phyloP scores from a whole-genome alignment of 2,329 filamentous ascomycete species.

The Colletotrichum salicis region DNA sequence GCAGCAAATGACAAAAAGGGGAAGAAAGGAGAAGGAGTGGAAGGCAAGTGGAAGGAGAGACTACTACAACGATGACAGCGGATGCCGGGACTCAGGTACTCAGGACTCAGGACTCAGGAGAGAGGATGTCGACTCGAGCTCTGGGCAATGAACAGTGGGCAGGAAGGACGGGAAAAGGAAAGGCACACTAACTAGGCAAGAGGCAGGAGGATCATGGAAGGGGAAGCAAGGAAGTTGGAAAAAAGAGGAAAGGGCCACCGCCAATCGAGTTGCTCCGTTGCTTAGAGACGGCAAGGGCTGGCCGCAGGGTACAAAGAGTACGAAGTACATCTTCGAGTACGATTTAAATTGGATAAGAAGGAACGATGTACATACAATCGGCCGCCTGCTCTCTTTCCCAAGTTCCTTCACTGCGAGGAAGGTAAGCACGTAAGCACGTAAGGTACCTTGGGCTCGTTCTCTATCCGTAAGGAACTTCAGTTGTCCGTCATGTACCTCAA shows the following conservation, averaged over 20 bases:
- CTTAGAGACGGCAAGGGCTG: neutral
- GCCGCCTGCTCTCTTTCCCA: neutral
- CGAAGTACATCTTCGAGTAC: neutral
- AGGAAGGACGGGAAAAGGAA: neutral
- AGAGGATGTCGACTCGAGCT: neutral
- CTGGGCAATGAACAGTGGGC: constrained; percentile 1
- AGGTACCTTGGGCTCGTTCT: too few relatives aligned
- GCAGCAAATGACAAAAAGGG: neutral
- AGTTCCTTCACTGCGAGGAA: neutral
- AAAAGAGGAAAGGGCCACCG: neutral
- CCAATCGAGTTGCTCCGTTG: constrained; percentile 4
- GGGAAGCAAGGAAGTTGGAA: constrained; percentile 11
- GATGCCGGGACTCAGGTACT: neutral
- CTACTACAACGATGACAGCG: neutral
- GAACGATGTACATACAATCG: neutral
- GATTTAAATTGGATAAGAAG: neutral
- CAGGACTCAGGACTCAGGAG: neutral
- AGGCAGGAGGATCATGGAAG: neutral
- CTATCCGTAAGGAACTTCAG: neutral
- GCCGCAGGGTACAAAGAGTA: neutral
- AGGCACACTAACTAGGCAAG: neutral
- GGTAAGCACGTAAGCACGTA: too few relatives aligned
- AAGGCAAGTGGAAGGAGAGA: constrained; percentile 4
- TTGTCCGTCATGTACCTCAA: neutral
- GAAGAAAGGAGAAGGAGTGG: constrained; percentile 1